These are phyloP conservation scores for Coffea canephora DNA, from an alignment of 257 asterid genomes.

Conservation along the genomic window DNA sequence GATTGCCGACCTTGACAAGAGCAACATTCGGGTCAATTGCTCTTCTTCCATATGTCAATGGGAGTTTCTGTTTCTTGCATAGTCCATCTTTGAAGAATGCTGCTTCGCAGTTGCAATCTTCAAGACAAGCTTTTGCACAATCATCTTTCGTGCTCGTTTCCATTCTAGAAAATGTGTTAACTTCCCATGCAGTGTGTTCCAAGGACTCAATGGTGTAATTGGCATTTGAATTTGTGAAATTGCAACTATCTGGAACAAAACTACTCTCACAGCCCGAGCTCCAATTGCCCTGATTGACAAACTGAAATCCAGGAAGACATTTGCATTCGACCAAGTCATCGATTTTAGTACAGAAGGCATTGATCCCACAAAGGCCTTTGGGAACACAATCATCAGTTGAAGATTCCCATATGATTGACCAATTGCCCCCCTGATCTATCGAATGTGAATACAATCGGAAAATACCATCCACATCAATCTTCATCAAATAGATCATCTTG, in stretches of 20 bases:
- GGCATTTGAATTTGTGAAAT: background rate
- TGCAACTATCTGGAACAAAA: slow-evolving; percentile 20
- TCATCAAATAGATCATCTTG: no score
- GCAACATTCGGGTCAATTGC: slow-evolving; percentile 16
- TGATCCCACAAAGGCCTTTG: slow-evolving; percentile 47
- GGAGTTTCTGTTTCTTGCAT: slow-evolving; percentile 51
- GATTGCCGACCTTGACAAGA: slow-evolving; percentile 27
- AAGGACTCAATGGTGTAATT: slow-evolving; percentile 17
- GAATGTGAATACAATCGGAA: no score
- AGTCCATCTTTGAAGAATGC: no score
- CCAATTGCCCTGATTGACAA: slow-evolving; percentile 26
- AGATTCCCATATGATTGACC: slow-evolving; percentile 17
- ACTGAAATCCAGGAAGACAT: slow-evolving; percentile 49
- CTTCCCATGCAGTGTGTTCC: slow-evolving; percentile 29
- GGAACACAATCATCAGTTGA: slow-evolving; percentile 31
- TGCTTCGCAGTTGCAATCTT: no score
- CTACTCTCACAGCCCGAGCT: slow-evolving; percentile 35
- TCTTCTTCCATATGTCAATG: slow-evolving; percentile 41
- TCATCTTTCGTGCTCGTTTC: no score
- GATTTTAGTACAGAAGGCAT: slow-evolving; percentile 30
- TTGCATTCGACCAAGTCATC: slow-evolving; percentile 13
- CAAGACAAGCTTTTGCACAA: no score
- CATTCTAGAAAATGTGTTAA: slow-evolving; percentile 13
- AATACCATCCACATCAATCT: no score
- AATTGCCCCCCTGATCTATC: no score